Percentiles rank a stretch among this genome's conserved stretches.
Evolutionary conservation across 176 grass and related monocot species (phyloP).

Genomic region (Oryza meridionalis): DNA sequence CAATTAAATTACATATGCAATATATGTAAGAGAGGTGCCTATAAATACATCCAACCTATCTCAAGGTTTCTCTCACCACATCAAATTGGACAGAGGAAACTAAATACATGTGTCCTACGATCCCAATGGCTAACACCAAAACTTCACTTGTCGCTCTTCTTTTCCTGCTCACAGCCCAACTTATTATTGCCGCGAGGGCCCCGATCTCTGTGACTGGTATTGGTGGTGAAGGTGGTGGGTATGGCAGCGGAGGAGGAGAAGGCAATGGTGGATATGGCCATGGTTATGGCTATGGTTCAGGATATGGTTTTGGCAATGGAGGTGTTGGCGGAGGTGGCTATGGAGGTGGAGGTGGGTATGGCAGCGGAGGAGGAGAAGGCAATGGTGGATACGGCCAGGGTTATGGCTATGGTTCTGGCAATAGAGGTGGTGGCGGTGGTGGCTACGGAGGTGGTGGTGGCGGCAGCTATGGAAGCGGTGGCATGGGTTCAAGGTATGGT

Average conservation of each 20-base stretch:
- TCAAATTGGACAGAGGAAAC: too few species aligned
- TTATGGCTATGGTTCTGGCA: not conserved
- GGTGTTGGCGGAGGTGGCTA: not conserved
- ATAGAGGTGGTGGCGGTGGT: not conserved
- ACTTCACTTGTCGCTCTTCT: not conserved
- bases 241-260: constrained; percentile 1
- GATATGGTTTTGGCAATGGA: not conserved
- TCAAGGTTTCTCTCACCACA: too few species aligned
- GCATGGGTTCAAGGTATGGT: not conserved
- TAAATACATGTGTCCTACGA: too few species aligned
- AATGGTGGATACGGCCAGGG: not conserved
- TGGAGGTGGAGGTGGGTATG: not conserved
- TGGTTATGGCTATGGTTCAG: not conserved
- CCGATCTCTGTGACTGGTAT: constrained; percentile 2
- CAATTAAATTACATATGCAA: too few species aligned
- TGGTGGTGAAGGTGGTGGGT: not conserved
- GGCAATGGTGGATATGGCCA: not conserved
- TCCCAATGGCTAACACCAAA: constrained; percentile 13
- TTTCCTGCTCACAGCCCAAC: not conserved
- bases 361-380: constrained; percentile 9
- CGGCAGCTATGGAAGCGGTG: not conserved
- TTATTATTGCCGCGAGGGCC: not conserved
- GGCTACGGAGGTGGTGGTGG: not conserved
- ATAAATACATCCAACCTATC: too few species aligned
- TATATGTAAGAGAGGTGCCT: too few species aligned